Conservation (phyloP, 1,139 yeast species). For the Eremothecium gossypii region DNA sequence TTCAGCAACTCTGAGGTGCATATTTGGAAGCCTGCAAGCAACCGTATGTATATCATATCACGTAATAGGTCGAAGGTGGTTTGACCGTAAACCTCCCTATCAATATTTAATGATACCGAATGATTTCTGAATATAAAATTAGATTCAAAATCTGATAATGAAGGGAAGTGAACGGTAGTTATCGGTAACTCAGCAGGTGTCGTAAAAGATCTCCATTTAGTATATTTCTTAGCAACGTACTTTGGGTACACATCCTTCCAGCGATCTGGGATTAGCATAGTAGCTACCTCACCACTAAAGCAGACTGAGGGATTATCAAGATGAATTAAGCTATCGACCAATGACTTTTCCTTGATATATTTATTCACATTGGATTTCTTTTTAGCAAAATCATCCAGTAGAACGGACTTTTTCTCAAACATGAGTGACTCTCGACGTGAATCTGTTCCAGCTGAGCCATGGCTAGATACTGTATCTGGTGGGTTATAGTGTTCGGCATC, state of each 20-base stretch:
- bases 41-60: constrained; percentile 78
- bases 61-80: constrained; percentile 60
- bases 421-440: constrained; percentile 6
- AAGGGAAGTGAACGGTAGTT: constrained; percentile 69
- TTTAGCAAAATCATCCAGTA: constrained; percentile 1
- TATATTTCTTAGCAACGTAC: constrained; percentile 51
- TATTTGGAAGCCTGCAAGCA: constrained; percentile 83
- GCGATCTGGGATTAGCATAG: constrained; percentile 45
- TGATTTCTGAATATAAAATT: constrained; percentile 47
- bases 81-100: constrained; percentile 31
- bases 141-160: constrained; percentile 50
- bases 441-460: constrained; percentile 5
- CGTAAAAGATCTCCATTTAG: constrained; percentile 87
- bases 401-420: constrained; percentile 6
- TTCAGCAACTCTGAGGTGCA: constrained; percentile 63
- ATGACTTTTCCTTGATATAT: background rate
- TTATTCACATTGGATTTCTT: constrained; percentile 7
- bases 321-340: constrained; percentile 47
- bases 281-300: constrained; percentile 37
- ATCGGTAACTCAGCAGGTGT: constrained; percentile 91
- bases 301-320: constrained; percentile 63
- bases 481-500: background rate
- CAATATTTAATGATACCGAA: constrained; percentile 32
- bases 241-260: constrained; percentile 88
- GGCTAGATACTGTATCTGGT: constrained; percentile 5